A percentile compares a stretch with the other conserved stretches of the same genome.
These are phyloP conservation scores for Backusella sp. DNA, from an alignment of 192 early-diverging fungal genomes.

Conservation along the genomic window DNA sequence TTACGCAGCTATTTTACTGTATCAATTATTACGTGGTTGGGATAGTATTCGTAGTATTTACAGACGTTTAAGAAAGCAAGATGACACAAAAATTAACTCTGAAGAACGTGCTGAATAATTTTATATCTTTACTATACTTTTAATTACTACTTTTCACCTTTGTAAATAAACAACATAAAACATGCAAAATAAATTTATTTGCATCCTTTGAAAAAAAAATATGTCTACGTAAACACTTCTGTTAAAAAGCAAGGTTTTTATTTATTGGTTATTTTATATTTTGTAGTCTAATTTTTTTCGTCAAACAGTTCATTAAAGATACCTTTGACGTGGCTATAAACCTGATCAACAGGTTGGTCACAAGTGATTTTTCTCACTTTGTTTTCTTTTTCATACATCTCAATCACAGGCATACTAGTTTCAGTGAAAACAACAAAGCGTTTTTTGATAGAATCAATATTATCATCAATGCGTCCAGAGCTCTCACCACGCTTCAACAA, in stretches of 20 bases:
- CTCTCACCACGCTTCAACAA: conserved; percentile 94
- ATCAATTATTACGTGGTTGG: conserved; percentile 38
- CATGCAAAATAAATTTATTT: background rate
- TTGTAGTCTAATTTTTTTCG: background rate
- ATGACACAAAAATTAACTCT: background rate
- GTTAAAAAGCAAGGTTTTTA: background rate
- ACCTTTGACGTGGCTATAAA: conserved; percentile 2
- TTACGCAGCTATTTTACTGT: conserved; percentile 37
- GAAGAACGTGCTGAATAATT: background rate
- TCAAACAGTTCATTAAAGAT: conserved; percentile 18
- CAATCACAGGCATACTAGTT: conserved; percentile 89
- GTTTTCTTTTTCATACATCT: conserved; percentile 67
- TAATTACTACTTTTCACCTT: background rate
- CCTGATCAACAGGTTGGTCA: conserved; percentile 21
- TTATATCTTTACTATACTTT: background rate
- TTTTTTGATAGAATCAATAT: conserved; percentile 95
- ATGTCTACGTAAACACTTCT: background rate
- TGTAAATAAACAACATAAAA: background rate
- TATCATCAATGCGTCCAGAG: conserved; percentile 91
- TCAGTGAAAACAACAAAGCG: conserved; percentile 87
- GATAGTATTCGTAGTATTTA: conserved; percentile 1
- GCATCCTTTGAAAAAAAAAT: background rate
- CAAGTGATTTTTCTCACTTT: conserved; percentile 77
- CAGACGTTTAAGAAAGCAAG: background rate
- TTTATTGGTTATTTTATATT: background rate